Evolutionary conservation across 345 rosid genomes (phyloP).

Genomic region (Euphorbia lathyris): DNA sequence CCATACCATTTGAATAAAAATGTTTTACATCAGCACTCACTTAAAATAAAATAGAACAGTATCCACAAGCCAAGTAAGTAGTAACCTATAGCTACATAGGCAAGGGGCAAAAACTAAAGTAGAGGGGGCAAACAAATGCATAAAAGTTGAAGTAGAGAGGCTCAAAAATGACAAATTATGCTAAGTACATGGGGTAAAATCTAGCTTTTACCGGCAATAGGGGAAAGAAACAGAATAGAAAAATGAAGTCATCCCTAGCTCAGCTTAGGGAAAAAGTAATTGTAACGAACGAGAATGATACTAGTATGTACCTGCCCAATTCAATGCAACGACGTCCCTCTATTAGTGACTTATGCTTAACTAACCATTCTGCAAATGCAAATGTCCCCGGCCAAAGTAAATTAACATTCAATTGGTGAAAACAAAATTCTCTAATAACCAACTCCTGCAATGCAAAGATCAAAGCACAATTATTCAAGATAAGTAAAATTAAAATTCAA

Average conservation of each 20-base stretch:
- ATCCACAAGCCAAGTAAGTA: background rate
- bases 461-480: background rate
- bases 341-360: conserved; percentile 43
- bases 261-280: background rate
- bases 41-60: conserved; percentile 1
- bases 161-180: background rate
- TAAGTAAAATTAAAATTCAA: background rate
- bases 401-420: conserved; percentile 92
- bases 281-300: conserved; percentile 11
- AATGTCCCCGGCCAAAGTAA: conserved; percentile 98
- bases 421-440: conserved; percentile 74
- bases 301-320: conserved; percentile 87
- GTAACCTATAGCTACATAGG: background rate
- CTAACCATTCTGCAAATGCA: conserved; percentile 86
- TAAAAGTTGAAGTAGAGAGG: background rate
- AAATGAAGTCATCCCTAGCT: background rate
- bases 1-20: conserved; percentile 15
- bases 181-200: background rate
- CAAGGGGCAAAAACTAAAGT: background rate
- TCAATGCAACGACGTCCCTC: conserved; percentile 68
- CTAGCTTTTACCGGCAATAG: background rate
- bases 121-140: too few relatives aligned
- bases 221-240: background rate
- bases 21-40: conserved; percentile 11
- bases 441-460: conserved; percentile 52